Evolutionary conservation across 1,284 basidiomycete genomes (phyloP), one percentile per base, ranked within the genome.

Genomic region (Boletus semigastroideus): DNA sequence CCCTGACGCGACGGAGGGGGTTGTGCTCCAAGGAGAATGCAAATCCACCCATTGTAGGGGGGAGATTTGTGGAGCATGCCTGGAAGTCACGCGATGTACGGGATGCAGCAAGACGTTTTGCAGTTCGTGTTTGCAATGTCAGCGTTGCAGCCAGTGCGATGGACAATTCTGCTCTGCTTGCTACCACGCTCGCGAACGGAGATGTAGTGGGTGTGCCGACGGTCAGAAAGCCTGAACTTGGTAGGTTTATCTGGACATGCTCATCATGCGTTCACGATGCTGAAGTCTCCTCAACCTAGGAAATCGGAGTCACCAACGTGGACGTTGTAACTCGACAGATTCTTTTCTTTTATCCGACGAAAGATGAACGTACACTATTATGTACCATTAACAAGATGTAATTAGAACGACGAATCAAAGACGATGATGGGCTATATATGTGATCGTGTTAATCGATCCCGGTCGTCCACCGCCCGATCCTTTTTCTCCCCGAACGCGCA

Each of bases 51-150:
- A 47, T n/a, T 64, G 64, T 42, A 13, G 8, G 13, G 48, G 46
- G 8, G 52, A 5, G 45, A 45, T 66, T 12, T 62, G 61, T 39
- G 50, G 6, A 16, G 20, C 14, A 5, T 64, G 60, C 41, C 1
- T 52, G 36, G 46, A 55, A n/a, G 27, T 8, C 11, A 11, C 41
- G 19, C 49, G 42, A 9, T 62, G 64, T 42, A 40, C n/a, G 20
- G 48, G 57, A 9, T 62, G 63, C 38, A 17, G 6, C 37, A 37
- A 39, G 28, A 34, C 30, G 44, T 54, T 51, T 19, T 62, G 61
- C 53, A 46, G 48, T 19, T 40, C 46, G 48, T 65, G 60, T 6
- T 22, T 38, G 5, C 44, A 13, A 31, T 30, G 46, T 1, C 44
- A 52, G 27, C 28, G 5, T 1, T 61, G 62, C 38, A 27, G 8